phyloP scores from a whole-genome alignment of 495 filamentous ascomycete genomes.

The Rhizodiscina lignyota region DNA sequence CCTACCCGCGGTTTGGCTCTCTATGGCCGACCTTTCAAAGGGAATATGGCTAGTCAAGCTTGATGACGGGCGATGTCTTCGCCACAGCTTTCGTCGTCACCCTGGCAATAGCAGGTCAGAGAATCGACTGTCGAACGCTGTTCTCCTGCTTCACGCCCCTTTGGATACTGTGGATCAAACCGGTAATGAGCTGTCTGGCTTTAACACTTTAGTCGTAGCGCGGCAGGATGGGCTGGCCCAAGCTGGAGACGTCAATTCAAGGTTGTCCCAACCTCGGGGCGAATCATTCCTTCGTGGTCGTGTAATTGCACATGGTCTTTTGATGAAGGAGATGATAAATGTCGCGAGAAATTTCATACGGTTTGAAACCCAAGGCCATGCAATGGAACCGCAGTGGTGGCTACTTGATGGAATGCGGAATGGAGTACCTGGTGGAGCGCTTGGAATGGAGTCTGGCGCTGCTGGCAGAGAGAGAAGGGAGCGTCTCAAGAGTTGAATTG shows the following conservation, averaged over 20 bases:
- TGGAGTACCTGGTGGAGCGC: too few species aligned
- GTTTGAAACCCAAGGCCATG: background rate
- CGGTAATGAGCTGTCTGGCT: too few species aligned
- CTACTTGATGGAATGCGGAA: constrained; percentile 1
- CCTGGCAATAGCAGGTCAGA: background rate
- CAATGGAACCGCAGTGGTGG: constrained; percentile 6
- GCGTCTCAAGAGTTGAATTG: too few species aligned
- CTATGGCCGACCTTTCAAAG: background rate
- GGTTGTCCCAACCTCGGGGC: background rate
- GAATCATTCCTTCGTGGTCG: background rate
- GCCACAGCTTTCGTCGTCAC: background rate
- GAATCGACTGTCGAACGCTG: background rate
- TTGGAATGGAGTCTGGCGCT: too few species aligned
- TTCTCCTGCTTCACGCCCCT: background rate
- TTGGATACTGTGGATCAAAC: background rate
- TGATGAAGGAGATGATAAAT: constrained; percentile 1
- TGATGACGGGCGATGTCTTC: background rate
- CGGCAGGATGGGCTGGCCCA: background rate
- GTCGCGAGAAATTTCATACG: background rate
- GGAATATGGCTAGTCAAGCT: background rate
- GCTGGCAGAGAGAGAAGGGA: too few species aligned
- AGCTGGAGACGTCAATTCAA: background rate
- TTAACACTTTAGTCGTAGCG: background rate
- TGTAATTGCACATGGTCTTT: background rate
- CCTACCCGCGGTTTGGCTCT: background rate